phyloP scores from a whole-genome alignment of 1,284 basidiomycete genomes.

The Ceratobasidium sp. region DNA sequence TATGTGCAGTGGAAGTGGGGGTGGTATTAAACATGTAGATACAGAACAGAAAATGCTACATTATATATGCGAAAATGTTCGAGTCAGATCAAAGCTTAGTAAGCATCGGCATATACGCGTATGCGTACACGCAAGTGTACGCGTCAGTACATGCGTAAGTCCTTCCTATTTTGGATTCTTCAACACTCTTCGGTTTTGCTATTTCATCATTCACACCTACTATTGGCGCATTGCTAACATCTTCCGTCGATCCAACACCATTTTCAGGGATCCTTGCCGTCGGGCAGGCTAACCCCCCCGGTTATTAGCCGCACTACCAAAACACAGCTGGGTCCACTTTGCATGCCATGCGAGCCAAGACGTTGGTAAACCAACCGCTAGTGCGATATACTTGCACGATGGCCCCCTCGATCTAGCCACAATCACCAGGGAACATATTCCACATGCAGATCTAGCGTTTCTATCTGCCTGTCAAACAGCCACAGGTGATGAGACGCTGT shows the following conservation, averaged over 20 bases:
- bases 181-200: constrained; percentile 50
- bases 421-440: constrained; percentile 1
- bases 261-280: constrained; percentile 9
- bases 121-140: too few species aligned
- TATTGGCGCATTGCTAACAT: constrained; percentile 12
- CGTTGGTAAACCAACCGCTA: background rate
- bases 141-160: too few species aligned
- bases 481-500: background rate
- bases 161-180: too few species aligned
- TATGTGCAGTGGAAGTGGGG: too few species aligned
- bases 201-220: constrained; percentile 54
- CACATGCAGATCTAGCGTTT: constrained; percentile 37
- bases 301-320: background rate
- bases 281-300: background rate
- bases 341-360: constrained; percentile 33
- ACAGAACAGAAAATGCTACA: too few species aligned
- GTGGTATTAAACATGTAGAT: too few species aligned
- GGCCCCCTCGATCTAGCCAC: background rate
- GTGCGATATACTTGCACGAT: constrained; percentile 5
- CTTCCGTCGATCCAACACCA: too few species aligned
- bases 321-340: constrained; percentile 23
- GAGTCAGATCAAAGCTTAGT: too few species aligned
- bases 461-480: constrained; percentile 28
- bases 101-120: too few species aligned
- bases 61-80: too few species aligned